These are phyloP conservation scores for Pseudogymnoascus sp. DNA, from an alignment of 2,329 filamentous ascomycete species.

Conservation along the genomic window DNA sequence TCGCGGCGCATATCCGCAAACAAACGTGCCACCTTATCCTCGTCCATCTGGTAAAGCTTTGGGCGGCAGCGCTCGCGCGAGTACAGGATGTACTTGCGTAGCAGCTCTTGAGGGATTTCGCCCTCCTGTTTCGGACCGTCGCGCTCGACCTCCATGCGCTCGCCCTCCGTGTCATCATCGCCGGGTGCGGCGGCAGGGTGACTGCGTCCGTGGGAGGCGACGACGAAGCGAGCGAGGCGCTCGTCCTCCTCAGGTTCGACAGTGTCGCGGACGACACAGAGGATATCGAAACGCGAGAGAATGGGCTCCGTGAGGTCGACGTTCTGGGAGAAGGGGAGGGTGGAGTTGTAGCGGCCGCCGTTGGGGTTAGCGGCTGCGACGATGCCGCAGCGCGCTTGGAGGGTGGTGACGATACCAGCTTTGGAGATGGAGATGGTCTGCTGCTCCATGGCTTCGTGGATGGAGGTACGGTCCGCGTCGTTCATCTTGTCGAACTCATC, in stretches of 20 bases:
- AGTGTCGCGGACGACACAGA: constrained; percentile 91
- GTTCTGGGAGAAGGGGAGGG: constrained; percentile 90
- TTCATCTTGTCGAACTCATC: constrained; percentile 99
- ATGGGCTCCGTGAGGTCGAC: constrained; percentile 97
- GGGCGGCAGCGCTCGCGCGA: constrained; percentile 81
- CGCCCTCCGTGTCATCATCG: constrained; percentile 32
- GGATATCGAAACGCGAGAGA: constrained; percentile 92
- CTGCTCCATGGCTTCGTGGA: constrained; percentile 99
- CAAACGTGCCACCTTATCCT: constrained; percentile 88
- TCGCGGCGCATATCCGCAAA: constrained; percentile 96
- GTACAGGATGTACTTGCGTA: constrained; percentile 96
- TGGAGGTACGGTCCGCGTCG: constrained; percentile 93
- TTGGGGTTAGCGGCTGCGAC: constrained; percentile 96
- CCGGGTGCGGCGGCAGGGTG: constrained; percentile 54
- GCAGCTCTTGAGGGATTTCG: constrained; percentile 80
- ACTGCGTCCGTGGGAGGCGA: constrained; percentile 85
- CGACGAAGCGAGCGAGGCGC: constrained; percentile 86
- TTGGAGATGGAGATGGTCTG: constrained; percentile 99
- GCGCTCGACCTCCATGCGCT: constrained; percentile 56
- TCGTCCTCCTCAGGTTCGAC: constrained; percentile 91
- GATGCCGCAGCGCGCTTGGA: constrained; percentile 92
- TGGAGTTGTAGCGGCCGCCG: constrained; percentile 92
- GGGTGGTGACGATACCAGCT: constrained; percentile 92
- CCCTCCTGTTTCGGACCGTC: constrained; percentile 49
- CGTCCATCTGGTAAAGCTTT: constrained; percentile 94